Base-by-base conservation (phyloP, 1,284 basidiomycete genomes). In the Austroboletus rostrupii region DNA sequence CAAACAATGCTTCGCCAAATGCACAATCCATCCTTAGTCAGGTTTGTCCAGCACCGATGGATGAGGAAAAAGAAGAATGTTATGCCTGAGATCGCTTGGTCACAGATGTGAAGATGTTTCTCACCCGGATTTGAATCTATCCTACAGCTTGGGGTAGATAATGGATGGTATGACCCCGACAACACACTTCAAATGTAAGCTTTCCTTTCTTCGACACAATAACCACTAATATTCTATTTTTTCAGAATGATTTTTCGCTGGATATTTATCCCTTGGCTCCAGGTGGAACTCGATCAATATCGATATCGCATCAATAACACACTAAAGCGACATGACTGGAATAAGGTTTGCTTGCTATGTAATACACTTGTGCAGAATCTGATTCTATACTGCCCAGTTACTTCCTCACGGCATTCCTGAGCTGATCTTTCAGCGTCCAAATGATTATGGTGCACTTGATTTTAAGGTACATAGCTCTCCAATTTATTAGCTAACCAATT, bases 1-100 rank as follows among this genome's bases (percentile, higher is more conserved):
- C 65, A 67, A 8, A 61, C 61, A 0, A 47, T 56, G 38, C 41
- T 68, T 0, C 47, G 50, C 1, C 65, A 63, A n/a, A 47, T 29
- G n/a, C 48, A 57, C 17, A 32, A 47, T 12, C 20, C 43, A 10
- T 7, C 20, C 0, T 14, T 49, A 2, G 1, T 1, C 3, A 37
- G 48, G 1, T 49, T 45, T 21, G 26, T 50, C 5, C 43, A 50
- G 13, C 40, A 50, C 21, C 10, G 33, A 6, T 47, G 44, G 39
- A 47, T 50, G 39, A 9, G n/a, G 5, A 28, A 1, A 2, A 42
- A 50, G n/a, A 50, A 50, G n/a, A 42, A 50, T 6, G 20, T 50
- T 3, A 11, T 50, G 6, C 49, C 44, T 0, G 33, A 50, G 14
- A 50, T 50, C 7, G 33, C 49, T 0, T 47, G 44, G 49, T 50